Evolutionary conservation across 139 green algal genomes (phyloP).

Genomic region (Penium margaritaceum): DNA sequence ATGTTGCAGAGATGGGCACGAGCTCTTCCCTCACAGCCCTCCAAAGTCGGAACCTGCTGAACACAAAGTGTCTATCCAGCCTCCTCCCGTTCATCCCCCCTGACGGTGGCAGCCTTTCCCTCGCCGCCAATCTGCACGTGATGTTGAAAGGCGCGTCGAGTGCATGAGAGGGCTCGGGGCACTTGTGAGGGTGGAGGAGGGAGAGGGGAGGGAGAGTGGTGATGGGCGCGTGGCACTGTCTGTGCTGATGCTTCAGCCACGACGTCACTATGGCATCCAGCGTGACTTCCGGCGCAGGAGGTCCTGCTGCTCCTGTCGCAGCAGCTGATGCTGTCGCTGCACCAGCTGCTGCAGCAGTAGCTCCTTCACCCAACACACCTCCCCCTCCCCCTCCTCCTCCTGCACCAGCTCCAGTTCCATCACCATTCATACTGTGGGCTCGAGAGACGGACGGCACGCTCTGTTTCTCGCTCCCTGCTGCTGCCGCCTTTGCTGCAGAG

Average conservation of each 20-base stretch:
- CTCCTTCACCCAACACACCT: neutral
- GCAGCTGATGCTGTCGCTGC: constrained; percentile 37
- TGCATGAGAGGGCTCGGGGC: constrained; percentile 36
- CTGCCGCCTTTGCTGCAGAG: constrained; percentile 17
- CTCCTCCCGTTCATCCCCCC: constrained; percentile 53
- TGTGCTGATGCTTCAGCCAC: constrained; percentile 68
- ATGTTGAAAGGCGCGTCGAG: constrained; percentile 57
- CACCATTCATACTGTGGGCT: constrained; percentile 58
- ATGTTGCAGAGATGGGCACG: constrained; percentile 43
- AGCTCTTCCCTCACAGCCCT: constrained; percentile 53
- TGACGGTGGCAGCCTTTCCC: constrained; percentile 38
- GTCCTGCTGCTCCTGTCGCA: constrained; percentile 45
- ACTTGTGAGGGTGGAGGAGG: constrained; percentile 46
- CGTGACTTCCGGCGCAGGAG: neutral
- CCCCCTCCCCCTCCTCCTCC: no score
- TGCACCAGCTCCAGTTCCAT: constrained; percentile 59
- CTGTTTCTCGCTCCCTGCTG: no score
- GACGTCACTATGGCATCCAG: constrained; percentile 60
- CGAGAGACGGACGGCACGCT: no score
- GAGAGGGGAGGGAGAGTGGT: constrained; percentile 62
- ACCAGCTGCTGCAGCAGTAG: neutral
- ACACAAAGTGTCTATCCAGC: constrained; percentile 53
- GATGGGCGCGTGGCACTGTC: constrained; percentile 53
- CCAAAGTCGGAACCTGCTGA: constrained; percentile 59
- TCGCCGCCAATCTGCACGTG: constrained; percentile 31